These are phyloP conservation scores for Spergularia marina DNA, from an alignment of 148 eudicot genomes.

Conservation along the genomic window DNA sequence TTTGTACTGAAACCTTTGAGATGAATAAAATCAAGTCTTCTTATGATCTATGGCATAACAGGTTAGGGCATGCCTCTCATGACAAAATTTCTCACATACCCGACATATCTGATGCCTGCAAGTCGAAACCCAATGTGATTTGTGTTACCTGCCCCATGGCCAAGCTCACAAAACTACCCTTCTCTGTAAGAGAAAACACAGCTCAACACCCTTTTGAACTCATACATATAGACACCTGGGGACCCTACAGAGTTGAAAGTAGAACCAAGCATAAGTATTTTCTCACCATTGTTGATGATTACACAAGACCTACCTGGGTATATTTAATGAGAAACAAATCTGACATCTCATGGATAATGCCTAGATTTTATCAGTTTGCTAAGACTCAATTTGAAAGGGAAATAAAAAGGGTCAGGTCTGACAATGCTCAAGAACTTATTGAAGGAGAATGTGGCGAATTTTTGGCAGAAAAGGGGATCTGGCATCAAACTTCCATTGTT, in stretches of 20 bases:
- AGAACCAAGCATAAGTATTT: too few relatives aligned
- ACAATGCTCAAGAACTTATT: not conserved
- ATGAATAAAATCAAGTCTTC: too few relatives aligned
- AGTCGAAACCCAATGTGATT: rapidly evolving
- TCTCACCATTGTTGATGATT: too few relatives aligned
- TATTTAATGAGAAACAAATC: too few relatives aligned
- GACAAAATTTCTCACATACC: not conserved
- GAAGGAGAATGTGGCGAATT: not conserved
- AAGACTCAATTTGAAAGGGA: not conserved
- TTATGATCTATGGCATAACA: too few relatives aligned
- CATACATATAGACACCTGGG: not conserved
- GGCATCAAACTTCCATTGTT: not conserved
- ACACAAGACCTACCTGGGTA: too few relatives aligned
- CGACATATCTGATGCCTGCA: not conserved
- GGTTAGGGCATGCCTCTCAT: not conserved
- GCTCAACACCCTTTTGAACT: not conserved
- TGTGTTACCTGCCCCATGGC: not conserved
- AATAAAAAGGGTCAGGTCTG: not conserved
- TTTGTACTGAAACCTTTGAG: too few relatives aligned
- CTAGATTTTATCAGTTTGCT: too few relatives aligned
- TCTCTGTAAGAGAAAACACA: not conserved
- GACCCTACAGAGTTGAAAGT: too few relatives aligned
- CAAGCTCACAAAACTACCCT: not conserved
- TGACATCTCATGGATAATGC: not conserved
- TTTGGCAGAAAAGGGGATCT: not conserved